Evolutionary conservation across 1,284 basidiomycete species (phyloP).

Genomic region (Melampsora americana): DNA sequence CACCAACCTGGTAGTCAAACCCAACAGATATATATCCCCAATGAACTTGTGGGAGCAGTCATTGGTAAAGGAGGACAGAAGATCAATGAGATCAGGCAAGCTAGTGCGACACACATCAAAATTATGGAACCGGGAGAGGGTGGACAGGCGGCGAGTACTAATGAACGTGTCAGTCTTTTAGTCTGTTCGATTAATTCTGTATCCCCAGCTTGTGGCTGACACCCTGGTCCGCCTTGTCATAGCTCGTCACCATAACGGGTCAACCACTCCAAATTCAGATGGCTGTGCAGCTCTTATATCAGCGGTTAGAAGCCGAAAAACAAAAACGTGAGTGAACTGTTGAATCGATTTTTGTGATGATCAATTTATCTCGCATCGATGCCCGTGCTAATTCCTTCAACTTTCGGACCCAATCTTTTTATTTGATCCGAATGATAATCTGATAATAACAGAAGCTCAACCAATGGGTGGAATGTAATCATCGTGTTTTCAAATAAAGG

Average conservation of each 20-base stretch:
- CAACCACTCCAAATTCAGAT: constrained; percentile 91
- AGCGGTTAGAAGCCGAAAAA: constrained; percentile 52
- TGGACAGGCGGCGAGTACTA: constrained; percentile 57
- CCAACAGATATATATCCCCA: constrained; percentile 98
- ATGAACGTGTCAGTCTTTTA: constrained; percentile 62
- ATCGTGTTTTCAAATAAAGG: background rate
- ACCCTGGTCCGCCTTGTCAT: background rate
- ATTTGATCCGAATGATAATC: too few species aligned
- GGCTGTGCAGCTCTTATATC: constrained; percentile 89
- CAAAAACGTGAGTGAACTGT: constrained; percentile 30
- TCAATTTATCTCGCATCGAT: background rate
- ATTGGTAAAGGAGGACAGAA: constrained; percentile 98
- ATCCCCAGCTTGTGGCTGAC: background rate
- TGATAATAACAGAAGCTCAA: constrained; percentile 2
- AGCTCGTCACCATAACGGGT: constrained; percentile 86
- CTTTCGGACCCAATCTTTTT: background rate
- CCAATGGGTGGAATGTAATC: constrained; percentile 11
- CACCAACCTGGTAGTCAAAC: constrained; percentile 70
- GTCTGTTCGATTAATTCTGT: constrained; percentile 45
- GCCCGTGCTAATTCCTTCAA: background rate
- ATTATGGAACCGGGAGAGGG: constrained; percentile 96
- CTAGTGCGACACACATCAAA: constrained; percentile 92
- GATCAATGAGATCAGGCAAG: constrained; percentile 96
- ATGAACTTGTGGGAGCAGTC: constrained; percentile 81
- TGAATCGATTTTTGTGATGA: background rate